Evolutionary conservation across 768 basidiomycete genomes (phyloP).

Genomic region (Leccinum arenicola): DNA sequence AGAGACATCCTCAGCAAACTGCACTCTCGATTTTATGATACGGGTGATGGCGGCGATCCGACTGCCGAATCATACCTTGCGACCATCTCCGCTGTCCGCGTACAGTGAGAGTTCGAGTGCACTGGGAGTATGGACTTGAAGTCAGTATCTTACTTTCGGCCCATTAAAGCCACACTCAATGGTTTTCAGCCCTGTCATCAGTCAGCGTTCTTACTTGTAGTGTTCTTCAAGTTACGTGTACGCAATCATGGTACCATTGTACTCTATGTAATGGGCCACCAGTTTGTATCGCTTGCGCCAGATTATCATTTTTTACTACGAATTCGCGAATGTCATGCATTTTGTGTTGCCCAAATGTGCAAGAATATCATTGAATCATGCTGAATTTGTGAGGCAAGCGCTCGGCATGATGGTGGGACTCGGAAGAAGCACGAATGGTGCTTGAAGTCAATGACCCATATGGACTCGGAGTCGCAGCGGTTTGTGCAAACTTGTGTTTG

Average conservation of each 20-base stretch:
- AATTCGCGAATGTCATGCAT: too few relatives aligned
- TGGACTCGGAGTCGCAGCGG: neutral
- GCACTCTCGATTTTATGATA: neutral
- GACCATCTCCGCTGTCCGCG: neutral
- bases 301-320: too few relatives aligned
- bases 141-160: neutral
- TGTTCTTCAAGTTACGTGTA: neutral
- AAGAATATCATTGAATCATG: neutral
- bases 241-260: neutral
- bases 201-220: too few relatives aligned
- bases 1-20: neutral
- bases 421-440: too few relatives aligned
- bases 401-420: too few relatives aligned
- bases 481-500: neutral
- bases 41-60: neutral
- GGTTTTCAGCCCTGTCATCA: neutral
- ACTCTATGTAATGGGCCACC: neutral
- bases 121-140: neutral
- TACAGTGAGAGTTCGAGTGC: neutral
- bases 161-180: neutral
- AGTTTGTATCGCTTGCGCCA: too few relatives aligned
- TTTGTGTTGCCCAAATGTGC: too few relatives aligned
- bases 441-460: neutral
- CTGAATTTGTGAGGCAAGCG: too few relatives aligned
- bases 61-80: neutral